Base-by-base conservation (phyloP, 495 filamentous ascomycete genomes). In the Aspergillus hancockii region DNA sequence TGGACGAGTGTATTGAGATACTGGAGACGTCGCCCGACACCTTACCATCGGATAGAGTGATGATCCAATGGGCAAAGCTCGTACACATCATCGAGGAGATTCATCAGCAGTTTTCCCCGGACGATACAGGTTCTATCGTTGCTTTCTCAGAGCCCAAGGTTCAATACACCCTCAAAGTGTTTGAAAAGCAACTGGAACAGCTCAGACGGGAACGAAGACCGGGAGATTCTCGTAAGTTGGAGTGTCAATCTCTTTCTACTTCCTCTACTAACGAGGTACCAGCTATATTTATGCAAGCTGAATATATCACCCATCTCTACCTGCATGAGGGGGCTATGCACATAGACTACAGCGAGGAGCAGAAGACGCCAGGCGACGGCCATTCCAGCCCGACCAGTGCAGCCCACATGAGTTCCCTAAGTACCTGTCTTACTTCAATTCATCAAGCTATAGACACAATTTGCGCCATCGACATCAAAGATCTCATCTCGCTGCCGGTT, bases 271-370 rank as follows among this genome's bases (percentile, higher is more conserved):
- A 22, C 10, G 19, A 23, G 21, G 6, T 47, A n/a, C 21, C n/a
- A 72, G 72, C 55, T 30, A 53, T 64, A 0, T 46, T 76, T 52
- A 52, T 55, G 18, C 74, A 78, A 54, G 67, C 71, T 1, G 63
- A 73, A 50, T 57, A 71, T 49, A 71, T 91, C 2, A 68, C 91
- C 32, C 88, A 81, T 57, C 76, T 97, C 3, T 96, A 93, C 63
- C 84, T 96, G 61, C 91, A 98, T 67, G 93, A 97, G 70, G 88
- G 93, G 51, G 86, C 88, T 3, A 83, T 96, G 65, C 87, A 93
- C 52, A 77, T 85, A 21, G 89, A 94, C 58, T 84, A 85, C 61
- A 70, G 82, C 34, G 74, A 69, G 1, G 68, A 71, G 3, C 51
- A 38, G 8, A 58, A 66, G 10, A 59, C 65, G 7, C 18, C 63